Percentiles rank a stretch among this genome's conserved stretches.
Evolutionary conservation across 2,329 filamentous ascomycete genomes (phyloP).

Genomic region (Arthrobotrys sinensis): DNA sequence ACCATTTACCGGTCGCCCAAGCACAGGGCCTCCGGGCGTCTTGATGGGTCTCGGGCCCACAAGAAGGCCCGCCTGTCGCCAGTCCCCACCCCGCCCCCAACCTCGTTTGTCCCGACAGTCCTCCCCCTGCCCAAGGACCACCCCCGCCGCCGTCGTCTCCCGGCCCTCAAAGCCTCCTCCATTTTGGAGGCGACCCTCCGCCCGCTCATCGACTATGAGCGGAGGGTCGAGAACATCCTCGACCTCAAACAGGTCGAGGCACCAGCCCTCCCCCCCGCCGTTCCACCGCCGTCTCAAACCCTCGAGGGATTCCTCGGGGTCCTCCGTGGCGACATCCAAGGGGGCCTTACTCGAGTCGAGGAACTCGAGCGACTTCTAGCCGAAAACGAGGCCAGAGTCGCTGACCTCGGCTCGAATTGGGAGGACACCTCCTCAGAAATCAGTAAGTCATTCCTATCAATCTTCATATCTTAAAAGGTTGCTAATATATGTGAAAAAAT

Average conservation of each 20-base stretch:
- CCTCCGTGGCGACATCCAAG: neutral
- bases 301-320: neutral
- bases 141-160: neutral
- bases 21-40: neutral
- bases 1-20: no score
- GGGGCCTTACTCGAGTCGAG: neutral
- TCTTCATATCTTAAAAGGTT: no score
- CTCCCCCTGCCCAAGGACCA: neutral
- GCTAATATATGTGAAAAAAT: neutral
- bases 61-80: neutral
- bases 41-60: neutral
- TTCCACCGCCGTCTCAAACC: neutral
- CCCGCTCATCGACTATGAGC: neutral
- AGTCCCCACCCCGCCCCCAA: no score
- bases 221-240: neutral
- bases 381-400: neutral
- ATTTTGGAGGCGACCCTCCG: neutral
- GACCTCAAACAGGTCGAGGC: neutral
- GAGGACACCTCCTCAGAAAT: neutral
- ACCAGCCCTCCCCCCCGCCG: neutral
- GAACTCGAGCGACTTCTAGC: neutral
- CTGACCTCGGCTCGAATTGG: neutral
- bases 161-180: neutral
- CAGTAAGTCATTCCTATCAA: neutral
- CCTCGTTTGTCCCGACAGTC: no score